phyloP scores from a whole-genome alignment of 2,329 filamentous ascomycete species.

The Venturia aucupariae region DNA sequence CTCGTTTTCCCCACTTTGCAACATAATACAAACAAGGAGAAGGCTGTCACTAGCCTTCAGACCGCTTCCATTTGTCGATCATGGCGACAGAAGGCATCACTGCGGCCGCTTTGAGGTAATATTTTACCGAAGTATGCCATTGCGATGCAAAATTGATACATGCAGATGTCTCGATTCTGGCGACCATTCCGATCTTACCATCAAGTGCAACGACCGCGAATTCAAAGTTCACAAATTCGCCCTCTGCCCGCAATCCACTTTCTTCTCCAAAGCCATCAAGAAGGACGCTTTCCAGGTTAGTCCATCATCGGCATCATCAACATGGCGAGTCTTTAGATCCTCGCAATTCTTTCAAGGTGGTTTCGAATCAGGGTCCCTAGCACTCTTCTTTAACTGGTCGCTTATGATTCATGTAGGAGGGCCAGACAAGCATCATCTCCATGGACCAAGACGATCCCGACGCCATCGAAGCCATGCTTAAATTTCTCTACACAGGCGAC shows the following conservation, averaged over 20 bases:
- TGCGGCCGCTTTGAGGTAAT: background rate
- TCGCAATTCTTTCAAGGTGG: too few relatives aligned
- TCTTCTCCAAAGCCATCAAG: slow-evolving; percentile 9
- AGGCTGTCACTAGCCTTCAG: too few relatives aligned
- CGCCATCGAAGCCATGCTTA: background rate
- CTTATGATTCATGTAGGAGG: background rate
- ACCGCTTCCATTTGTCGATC: too few relatives aligned
- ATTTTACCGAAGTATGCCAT: background rate
- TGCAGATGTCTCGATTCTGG: background rate
- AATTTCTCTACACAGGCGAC: slow-evolving; percentile 1
- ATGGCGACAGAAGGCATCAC: background rate
- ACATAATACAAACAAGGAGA: too few relatives aligned
- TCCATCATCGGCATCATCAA: background rate
- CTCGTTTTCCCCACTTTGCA: too few relatives aligned
- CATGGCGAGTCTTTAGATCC: too few relatives aligned
- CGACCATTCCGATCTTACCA: background rate
- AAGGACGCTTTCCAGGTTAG: slow-evolving; percentile 2
- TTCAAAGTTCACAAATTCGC: slow-evolving; percentile 5
- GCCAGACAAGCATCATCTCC: background rate
- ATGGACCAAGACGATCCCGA: slow-evolving; percentile 6
- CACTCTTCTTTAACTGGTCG: background rate
- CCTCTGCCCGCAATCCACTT: background rate
- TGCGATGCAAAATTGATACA: too few relatives aligned
- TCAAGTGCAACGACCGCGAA: background rate
- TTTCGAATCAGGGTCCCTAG: too few relatives aligned